Conservation (phyloP, 805 yeast genomes). For the Ogataea salicorniae region DNA sequence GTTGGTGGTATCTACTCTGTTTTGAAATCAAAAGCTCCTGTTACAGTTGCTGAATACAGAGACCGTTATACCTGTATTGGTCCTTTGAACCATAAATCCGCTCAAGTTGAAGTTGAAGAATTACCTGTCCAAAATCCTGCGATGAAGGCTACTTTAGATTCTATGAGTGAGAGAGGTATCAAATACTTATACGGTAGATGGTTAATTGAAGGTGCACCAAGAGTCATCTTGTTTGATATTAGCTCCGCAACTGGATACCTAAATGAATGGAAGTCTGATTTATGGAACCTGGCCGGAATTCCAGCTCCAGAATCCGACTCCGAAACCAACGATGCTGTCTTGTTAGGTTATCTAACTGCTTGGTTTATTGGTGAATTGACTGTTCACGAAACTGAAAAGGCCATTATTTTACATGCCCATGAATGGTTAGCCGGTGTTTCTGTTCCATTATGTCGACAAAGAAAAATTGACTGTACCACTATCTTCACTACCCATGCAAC, state of each 20-base stretch:
- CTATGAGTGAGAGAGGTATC: conserved; percentile 81
- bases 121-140: conserved; percentile 42
- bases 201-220: conserved; percentile 97
- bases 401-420: conserved; percentile 91
- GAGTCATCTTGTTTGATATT: conserved; percentile 84
- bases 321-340: conserved; percentile 89
- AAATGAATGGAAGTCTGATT: conserved; percentile 91
- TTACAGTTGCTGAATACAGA: conserved; percentile 88
- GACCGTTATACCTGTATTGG: conserved; percentile 85
- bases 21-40: conserved; percentile 92
- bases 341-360: conserved; percentile 88
- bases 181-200: conserved; percentile 86
- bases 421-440: conserved; percentile 99
- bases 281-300: conserved; percentile 87
- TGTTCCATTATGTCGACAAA: conserved; percentile 83
- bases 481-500: conserved; percentile 98
- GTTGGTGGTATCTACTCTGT: conserved; percentile 98
- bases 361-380: conserved; percentile 96
- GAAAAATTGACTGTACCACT: conserved; percentile 90
- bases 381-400: conserved; percentile 76
- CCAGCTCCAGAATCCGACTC: conserved; percentile 87
- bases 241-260: conserved; percentile 64
- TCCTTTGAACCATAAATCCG: conserved; percentile 69
- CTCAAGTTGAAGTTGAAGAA: conserved; percentile 79
- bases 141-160: conserved; percentile 58